A percentile compares a stretch with the other conserved stretches of the same genome.
phyloP scores from a whole-genome alignment of 352 stramenopile genomes.

The Phytophthora sp. region DNA sequence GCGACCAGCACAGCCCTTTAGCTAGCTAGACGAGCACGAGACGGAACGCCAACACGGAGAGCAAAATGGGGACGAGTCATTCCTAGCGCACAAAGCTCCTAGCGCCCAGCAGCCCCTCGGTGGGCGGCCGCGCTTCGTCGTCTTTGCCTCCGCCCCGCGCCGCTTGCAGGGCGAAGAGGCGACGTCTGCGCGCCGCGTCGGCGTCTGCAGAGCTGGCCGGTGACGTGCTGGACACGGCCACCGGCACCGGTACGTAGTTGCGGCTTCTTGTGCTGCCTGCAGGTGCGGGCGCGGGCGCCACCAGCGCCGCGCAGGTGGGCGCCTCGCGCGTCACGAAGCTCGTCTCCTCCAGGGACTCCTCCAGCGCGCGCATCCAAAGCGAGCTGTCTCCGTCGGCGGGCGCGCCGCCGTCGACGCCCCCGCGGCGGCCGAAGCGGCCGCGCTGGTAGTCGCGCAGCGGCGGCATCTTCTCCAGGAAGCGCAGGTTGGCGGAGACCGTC shows the following conservation, averaged over 20 bases:
- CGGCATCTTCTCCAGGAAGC: slow-evolving; percentile 74
- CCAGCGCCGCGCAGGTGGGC: slow-evolving; percentile 42
- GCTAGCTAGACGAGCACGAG: slow-evolving; percentile 3
- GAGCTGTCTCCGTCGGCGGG: slow-evolving; percentile 26
- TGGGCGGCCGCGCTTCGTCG: slow-evolving; percentile 53
- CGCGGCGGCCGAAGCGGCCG: slow-evolving; percentile 58
- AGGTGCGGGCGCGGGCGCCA: slow-evolving; percentile 38
- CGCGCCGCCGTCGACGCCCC: slow-evolving; percentile 63
- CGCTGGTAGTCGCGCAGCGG: slow-evolving; percentile 66
- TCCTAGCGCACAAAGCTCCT: no score
- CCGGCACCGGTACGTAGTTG: slow-evolving; percentile 24
- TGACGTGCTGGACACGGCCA: slow-evolving; percentile 4
- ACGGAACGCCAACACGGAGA: slow-evolving; percentile 27
- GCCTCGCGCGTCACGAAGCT: slow-evolving; percentile 66
- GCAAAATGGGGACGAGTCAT: slow-evolving; percentile 15
- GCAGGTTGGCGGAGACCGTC: slow-evolving; percentile 62
- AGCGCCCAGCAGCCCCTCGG: slow-evolving; percentile 22
- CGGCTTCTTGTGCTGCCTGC: slow-evolving; percentile 12
- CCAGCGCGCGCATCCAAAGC: slow-evolving; percentile 64
- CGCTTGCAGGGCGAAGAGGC: slow-evolving; percentile 36
- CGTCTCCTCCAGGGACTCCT: slow-evolving; percentile 73
- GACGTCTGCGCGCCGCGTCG: slow-evolving; percentile 21
- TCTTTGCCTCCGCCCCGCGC: slow-evolving; percentile 44
- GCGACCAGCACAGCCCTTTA: slow-evolving; percentile 3
- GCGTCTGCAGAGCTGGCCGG: slow-evolving; percentile 20